Conservation (phyloP, 805 yeast species). For the Candida sithepensis region DNA sequence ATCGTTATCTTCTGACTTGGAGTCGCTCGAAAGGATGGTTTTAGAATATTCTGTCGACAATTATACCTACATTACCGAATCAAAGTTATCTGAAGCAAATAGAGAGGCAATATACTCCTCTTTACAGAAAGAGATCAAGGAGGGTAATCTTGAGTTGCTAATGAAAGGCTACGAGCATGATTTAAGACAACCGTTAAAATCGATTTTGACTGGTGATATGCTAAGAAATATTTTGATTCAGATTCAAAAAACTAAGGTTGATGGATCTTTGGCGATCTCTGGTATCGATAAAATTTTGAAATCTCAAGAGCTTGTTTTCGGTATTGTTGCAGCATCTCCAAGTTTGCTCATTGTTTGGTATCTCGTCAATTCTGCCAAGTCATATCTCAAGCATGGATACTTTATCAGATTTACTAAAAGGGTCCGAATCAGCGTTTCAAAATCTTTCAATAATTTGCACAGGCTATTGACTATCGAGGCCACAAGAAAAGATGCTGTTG, state of each 20-base stretch:
- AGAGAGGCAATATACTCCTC: conserved; percentile 14
- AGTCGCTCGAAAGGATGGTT: conserved; percentile 85
- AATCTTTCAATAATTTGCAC: conserved; percentile 44
- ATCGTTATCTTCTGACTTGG: conserved; percentile 72
- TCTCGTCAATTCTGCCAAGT: conserved; percentile 29
- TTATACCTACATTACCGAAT: conserved; percentile 10
- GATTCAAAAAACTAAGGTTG: conserved; percentile 94
- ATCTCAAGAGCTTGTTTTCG: conserved; percentile 93
- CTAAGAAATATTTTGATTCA: conserved; percentile 80
- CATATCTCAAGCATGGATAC: conserved; percentile 36
- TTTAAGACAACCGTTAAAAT: conserved; percentile 63
- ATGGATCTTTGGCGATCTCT: conserved; percentile 82
- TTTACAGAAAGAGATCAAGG: conserved; percentile 47
- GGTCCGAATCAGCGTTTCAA: conserved; percentile 36
- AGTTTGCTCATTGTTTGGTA: conserved; percentile 57
- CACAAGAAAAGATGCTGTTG: conserved; percentile 9
- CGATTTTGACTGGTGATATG: conserved; percentile 63
- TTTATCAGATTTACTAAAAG: conserved; percentile 30
- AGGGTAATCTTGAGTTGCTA: conserved; percentile 77
- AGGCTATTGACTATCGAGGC: conserved; percentile 17
- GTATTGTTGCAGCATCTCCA: conserved; percentile 86
- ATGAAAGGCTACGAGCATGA: conserved; percentile 80
- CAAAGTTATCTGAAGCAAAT: conserved; percentile 4
- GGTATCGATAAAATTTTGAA: conserved; percentile 89
- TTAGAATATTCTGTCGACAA: conserved; percentile 56